A percentile compares a stretch with the other conserved stretches of the same genome.
phyloP scores from a whole-genome alignment of 2,329 filamentous ascomycete species.

The Diaporthe citrichinensis region DNA sequence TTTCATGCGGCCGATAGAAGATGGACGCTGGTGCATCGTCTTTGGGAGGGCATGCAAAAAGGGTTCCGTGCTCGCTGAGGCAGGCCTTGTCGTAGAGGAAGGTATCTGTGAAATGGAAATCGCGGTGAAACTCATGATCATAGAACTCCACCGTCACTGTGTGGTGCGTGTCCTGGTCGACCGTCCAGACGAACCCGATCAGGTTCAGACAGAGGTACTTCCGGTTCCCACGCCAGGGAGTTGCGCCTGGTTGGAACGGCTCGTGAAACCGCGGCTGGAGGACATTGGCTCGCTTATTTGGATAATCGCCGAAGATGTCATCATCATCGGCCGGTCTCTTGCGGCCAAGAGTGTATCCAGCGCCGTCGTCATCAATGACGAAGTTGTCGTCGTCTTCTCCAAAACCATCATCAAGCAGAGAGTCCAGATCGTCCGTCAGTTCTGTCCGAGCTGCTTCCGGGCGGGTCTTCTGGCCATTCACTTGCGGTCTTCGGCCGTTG shows the following conservation, averaged over 20 bases:
- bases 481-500: conserved; percentile 70
- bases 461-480: conserved; percentile 69
- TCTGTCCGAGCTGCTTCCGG: conserved; percentile 37
- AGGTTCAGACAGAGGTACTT: conserved; percentile 95
- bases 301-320: conserved; percentile 62
- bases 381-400: conserved; percentile 80
- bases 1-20: conserved; percentile 98
- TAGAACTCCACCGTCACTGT: conserved; percentile 99
- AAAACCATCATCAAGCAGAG: conserved; percentile 75
- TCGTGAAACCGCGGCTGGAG: conserved; percentile 79
- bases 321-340: conserved; percentile 67
- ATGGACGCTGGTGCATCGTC: conserved; percentile 80
- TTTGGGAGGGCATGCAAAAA: conserved; percentile 84
- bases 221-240: conserved; percentile 94
- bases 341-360: conserved; percentile 80
- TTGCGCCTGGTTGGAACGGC: conserved; percentile 93
- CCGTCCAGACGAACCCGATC: conserved; percentile 95
- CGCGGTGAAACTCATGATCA: conserved; percentile 89
- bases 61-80: conserved; percentile 84
- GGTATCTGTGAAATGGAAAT: conserved; percentile 98
- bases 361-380: conserved; percentile 94
- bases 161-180: conserved; percentile 93
- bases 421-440: conserved; percentile 78
- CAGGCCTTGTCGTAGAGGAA: conserved; percentile 98
- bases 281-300: conserved; percentile 65